Evolutionary conservation across 2,329 filamentous ascomycete species (phyloP), one percentile per base, ranked within the genome.

Genomic region (Pyricularia grisea): DNA sequence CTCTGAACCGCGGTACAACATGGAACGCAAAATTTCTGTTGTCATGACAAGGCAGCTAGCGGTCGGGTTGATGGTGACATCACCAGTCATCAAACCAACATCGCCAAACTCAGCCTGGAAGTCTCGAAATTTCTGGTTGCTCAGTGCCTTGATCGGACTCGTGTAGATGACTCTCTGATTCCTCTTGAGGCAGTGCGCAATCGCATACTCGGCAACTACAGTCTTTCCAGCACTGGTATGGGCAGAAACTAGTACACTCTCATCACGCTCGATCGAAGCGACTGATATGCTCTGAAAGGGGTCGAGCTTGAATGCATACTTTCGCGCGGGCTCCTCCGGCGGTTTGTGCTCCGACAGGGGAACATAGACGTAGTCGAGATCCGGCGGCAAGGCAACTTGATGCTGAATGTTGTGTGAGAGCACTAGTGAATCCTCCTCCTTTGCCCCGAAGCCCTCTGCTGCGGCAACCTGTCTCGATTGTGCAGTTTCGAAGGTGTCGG

Each of bases 141-240:
- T 98, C 74, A 99, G 83, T 12, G 95, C 95, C 81, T 99, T 99
- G 84, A 99, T 99, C 1, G 95, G 95, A 85, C 94, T 97, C 10
- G 95, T 99, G 81, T 99, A 99, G 78, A 99, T 99, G 75, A 99
- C 94, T 77, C 95, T 88, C 82, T 99, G 95, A 80, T 98, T 98
- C 78, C 93, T 92, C 84, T 95, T 96, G 78, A 99, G 84, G 79
- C 95, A 97, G 76, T 99, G 95, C 20, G 96, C 95, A 77, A 99
- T 96, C 25, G 95, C 96, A 77, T 99, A 99, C 79, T 99, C 95
- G 72, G 95, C 95, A 64, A 98, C 94, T 9, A 99, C 96, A 0
- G 95, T 99, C 81, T 99, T 99, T 80, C 95, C 95, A 55, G 95
- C 95, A 84, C 92, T 95, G 9, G 95, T 99, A 80, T 99, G 95